Conservation (phyloP, 2,329 filamentous ascomycete genomes). For the Metarhizium sp. region DNA sequence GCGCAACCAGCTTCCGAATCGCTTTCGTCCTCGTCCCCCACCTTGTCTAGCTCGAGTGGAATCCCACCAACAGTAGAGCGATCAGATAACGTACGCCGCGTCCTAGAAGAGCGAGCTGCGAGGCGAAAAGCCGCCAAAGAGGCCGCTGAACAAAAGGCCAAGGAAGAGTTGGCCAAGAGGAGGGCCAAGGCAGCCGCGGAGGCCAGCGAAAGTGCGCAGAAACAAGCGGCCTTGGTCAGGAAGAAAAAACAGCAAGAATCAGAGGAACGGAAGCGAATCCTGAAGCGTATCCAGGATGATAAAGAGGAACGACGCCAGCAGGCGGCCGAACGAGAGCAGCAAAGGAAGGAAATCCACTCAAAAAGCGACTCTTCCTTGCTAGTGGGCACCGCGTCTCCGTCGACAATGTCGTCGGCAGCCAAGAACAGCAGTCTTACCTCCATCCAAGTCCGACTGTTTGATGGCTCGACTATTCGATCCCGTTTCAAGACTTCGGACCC, state of each 20-base stretch:
- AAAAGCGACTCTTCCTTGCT: constrained; percentile 19
- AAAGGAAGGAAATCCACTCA: constrained; percentile 21
- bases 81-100: constrained; percentile 23
- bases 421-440: constrained; percentile 29
- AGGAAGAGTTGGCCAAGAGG: constrained; percentile 38
- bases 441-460: constrained; percentile 73
- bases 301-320: constrained; percentile 55
- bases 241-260: constrained; percentile 56
- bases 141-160: constrained; percentile 36
- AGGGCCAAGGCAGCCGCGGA: constrained; percentile 36
- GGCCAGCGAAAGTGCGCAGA: constrained; percentile 24
- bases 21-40: constrained; percentile 4
- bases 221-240: constrained; percentile 46
- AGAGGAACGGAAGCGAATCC: constrained; percentile 61
- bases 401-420: constrained; percentile 19
- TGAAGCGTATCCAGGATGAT: constrained; percentile 69
- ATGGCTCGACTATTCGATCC: constrained; percentile 69
- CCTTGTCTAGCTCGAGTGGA: constrained; percentile 9
- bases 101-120: constrained; percentile 42
- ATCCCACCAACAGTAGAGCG: constrained; percentile 15
- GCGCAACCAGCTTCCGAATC: constrained; percentile 2
- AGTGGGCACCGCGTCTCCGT: constrained; percentile 22
- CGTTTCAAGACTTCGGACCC: constrained; percentile 58
- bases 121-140: constrained; percentile 32
- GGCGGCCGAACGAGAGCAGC: constrained; percentile 39